Evolutionary conservation across 176 grass and related monocot species (phyloP).

Genomic region (Ampelocalamus luodianensis): DNA sequence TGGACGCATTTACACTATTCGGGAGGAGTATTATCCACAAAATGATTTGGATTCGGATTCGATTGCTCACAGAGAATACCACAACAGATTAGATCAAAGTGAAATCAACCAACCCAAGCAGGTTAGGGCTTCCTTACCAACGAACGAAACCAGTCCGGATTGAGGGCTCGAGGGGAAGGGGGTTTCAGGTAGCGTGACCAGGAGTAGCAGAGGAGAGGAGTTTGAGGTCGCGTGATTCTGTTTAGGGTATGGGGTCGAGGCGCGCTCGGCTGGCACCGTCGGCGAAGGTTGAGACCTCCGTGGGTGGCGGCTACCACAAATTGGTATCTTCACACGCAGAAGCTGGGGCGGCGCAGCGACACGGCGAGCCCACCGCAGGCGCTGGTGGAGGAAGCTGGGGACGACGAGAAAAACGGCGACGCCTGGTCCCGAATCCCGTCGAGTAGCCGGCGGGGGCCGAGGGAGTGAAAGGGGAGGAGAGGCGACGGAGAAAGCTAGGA

Average conservation of each 20-base stretch:
- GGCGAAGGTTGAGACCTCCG: neutral
- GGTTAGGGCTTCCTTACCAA: neutral
- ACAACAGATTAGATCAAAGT: neutral
- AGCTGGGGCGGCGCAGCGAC: no score
- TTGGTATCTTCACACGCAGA: no score
- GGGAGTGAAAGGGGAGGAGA: no score
- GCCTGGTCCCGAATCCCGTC: no score
- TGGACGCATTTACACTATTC: neutral
- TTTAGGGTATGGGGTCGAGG: neutral
- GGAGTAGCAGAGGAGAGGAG: neutral
- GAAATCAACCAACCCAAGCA: neutral
- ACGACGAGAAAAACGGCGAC: no score
- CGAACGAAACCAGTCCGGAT: neutral
- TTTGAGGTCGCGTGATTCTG: no score
- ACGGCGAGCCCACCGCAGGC: no score
- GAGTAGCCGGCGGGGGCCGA: no score
- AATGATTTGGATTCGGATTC: conserved; percentile 3
- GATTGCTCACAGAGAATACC: neutral
- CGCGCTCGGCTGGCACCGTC: neutral
- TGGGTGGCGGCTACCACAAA: neutral
- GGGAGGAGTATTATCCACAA: neutral
- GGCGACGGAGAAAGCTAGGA: no score
- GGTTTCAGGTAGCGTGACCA: neutral
- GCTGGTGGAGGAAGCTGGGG: no score
- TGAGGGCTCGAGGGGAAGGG: neutral